These are phyloP conservation scores for Oenanthe sinensis DNA, from an alignment of 129 eudicot species.

Conservation along the genomic window DNA sequence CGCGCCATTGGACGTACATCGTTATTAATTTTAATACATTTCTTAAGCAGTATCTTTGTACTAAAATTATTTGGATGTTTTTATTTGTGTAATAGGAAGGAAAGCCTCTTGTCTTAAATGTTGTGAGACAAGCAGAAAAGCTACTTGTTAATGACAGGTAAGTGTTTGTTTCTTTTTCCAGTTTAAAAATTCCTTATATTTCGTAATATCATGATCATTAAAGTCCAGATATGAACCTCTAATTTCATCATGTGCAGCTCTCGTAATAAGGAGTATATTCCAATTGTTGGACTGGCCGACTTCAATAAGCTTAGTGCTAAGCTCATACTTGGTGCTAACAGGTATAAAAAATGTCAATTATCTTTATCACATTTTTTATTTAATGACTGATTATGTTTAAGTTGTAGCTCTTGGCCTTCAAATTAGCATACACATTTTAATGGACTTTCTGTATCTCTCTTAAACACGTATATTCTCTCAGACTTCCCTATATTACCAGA, in stretches of 20 bases:
- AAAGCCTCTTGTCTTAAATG: constrained; percentile 93
- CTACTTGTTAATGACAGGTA: constrained; percentile 79
- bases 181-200: neutral
- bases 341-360: constrained; percentile 27
- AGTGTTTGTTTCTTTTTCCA: neutral
- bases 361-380: neutral
- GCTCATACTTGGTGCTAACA: constrained; percentile 91
- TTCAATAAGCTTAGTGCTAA: constrained; percentile 94
- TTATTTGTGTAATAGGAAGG: constrained; percentile 61
- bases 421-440: neutral
- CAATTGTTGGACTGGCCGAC: constrained; percentile 95
- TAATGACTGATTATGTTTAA: neutral
- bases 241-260: constrained; percentile 40
- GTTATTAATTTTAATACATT: neutral
- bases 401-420: neutral
- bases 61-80: neutral
- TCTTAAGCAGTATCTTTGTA: neutral
- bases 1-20: neutral
- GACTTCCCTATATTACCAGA: neutral
- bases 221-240: neutral
- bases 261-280: constrained; percentile 91
- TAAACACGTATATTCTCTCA: neutral
- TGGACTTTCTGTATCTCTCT: neutral
- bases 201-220: neutral
- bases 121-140: constrained; percentile 80